phyloP scores from a whole-genome alignment of 352 stramenopile species.

The Phytophthora aleatoria region DNA sequence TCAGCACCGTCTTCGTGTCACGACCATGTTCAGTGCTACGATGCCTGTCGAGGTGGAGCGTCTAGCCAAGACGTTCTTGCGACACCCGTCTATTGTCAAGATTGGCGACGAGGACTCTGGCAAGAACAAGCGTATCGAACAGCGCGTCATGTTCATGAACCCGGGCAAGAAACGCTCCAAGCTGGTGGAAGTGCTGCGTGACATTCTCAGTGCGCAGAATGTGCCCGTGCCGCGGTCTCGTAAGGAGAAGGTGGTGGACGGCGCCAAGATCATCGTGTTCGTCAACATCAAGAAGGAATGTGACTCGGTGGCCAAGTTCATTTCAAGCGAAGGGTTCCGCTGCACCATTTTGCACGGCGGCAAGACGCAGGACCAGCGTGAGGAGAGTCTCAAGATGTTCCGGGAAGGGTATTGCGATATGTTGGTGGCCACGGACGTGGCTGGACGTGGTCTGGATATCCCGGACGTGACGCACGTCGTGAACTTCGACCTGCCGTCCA shows the following conservation, averaged over 20 bases:
- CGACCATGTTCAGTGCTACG: conserved; percentile 99
- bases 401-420: conserved; percentile 89
- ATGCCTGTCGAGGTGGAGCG: conserved; percentile 98
- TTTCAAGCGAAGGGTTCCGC: conserved; percentile 91
- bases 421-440: conserved; percentile 94
- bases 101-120: conserved; percentile 97
- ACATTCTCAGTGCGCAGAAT: conserved; percentile 78
- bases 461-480: conserved; percentile 98
- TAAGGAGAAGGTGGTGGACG: conserved; percentile 75
- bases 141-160: conserved; percentile 95
- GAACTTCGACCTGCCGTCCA: conserved; percentile 98
- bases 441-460: conserved; percentile 97
- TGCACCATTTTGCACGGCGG: conserved; percentile 97
- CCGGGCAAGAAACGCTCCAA: conserved; percentile 91
- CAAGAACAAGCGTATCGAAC: conserved; percentile 99
- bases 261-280: conserved; percentile 99
- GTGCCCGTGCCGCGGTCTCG: conserved; percentile 48
- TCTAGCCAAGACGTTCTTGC: conserved; percentile 97
- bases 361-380: conserved; percentile 96
- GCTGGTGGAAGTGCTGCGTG: conserved; percentile 82
- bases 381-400: conserved; percentile 92
- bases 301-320: conserved; percentile 93
- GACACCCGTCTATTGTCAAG: conserved; percentile 96
- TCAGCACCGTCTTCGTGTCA: conserved; percentile 85
- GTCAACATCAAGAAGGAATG: conserved; percentile 99